Evolutionary conservation across 2,329 filamentous ascomycete species (phyloP).

Genomic region (Scedosporium boydii): DNA sequence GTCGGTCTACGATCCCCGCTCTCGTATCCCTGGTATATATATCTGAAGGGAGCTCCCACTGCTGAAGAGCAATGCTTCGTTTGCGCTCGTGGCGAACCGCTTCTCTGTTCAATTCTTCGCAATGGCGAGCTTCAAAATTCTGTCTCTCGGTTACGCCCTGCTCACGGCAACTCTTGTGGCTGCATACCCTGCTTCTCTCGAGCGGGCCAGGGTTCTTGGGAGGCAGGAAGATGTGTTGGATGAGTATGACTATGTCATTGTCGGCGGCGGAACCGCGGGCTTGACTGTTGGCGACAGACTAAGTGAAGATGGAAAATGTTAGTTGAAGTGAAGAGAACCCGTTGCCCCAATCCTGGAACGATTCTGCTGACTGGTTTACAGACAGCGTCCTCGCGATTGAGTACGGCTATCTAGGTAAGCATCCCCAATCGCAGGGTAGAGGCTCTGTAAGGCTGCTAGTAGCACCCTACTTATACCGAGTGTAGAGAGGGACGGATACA

Average conservation of each 20-base stretch:
- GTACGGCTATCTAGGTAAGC: constrained; percentile 12
- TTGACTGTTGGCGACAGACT: constrained; percentile 28
- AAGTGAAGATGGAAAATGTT: constrained; percentile 24
- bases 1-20: not conserved
- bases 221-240: constrained; percentile 1
- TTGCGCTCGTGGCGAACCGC: too few species aligned
- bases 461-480: constrained; percentile 12
- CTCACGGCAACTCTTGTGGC: not conserved
- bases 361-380: not conserved
- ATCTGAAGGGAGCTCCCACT: too few species aligned
- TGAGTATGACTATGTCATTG: constrained; percentile 23
- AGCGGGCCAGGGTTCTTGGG: not conserved
- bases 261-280: constrained; percentile 33
- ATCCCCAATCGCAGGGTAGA: constrained; percentile 11
- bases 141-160: not conserved
- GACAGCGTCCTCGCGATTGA: constrained; percentile 14
- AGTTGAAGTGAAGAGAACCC: not conserved
- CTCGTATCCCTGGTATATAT: too few species aligned
- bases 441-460: constrained; percentile 8
- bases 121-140: not conserved
- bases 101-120: not conserved
- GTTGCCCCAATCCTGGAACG: too few species aligned
- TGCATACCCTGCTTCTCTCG: not conserved
- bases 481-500: constrained; percentile 8
- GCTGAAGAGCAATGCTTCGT: too few species aligned